A percentile compares a stretch with the other conserved stretches of the same genome.
Conservation (phyloP, 1,284 basidiomycete species). For the Austroboletus novae-zelandiae region DNA sequence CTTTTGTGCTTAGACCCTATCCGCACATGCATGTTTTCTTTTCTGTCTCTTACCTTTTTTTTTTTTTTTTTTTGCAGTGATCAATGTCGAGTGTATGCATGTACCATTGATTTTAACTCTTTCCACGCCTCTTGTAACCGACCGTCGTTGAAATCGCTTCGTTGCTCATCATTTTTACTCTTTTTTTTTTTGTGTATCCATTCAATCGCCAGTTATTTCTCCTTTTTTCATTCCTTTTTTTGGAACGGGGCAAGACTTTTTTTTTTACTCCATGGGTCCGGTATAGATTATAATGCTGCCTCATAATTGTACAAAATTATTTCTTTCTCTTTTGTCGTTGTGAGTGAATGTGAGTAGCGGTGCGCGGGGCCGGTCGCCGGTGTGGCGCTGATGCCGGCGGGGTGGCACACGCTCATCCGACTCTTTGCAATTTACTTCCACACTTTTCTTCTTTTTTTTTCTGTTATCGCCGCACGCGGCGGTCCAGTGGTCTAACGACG, state of each 20-base stretch:
- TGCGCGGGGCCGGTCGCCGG: too few relatives aligned
- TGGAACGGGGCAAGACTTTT: constrained; percentile 18
- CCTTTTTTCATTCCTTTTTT: constrained; percentile 11
- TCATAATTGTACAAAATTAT: constrained; percentile 30
- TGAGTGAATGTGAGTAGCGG: constrained; percentile 12
- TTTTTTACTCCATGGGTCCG: constrained; percentile 10
- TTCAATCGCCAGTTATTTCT: constrained; percentile 7
- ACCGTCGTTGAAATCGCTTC: not conserved
- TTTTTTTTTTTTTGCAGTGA: not conserved
- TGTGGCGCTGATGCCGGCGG: too few relatives aligned
- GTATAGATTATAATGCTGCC: constrained; percentile 27
- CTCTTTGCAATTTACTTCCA: too few relatives aligned
- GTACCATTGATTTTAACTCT: constrained; percentile 8
- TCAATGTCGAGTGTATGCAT: constrained; percentile 8
- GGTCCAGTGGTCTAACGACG: too few relatives aligned
- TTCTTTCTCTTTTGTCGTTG: not conserved
- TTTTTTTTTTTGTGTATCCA: constrained; percentile 9
- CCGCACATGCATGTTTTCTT: constrained; percentile 5
- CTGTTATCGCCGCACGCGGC: too few relatives aligned
- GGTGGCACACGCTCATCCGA: too few relatives aligned
- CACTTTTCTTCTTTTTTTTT: too few relatives aligned
- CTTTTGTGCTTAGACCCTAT: not conserved
- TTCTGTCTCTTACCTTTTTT: not conserved
- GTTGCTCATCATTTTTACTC: not conserved
- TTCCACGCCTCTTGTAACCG: constrained; percentile 2